A percentile compares a stretch with the other conserved stretches of the same genome.
Evolutionary conservation across 2,329 filamentous ascomycete species (phyloP).

Genomic region (Paraphaeosphaeria sporulosa): DNA sequence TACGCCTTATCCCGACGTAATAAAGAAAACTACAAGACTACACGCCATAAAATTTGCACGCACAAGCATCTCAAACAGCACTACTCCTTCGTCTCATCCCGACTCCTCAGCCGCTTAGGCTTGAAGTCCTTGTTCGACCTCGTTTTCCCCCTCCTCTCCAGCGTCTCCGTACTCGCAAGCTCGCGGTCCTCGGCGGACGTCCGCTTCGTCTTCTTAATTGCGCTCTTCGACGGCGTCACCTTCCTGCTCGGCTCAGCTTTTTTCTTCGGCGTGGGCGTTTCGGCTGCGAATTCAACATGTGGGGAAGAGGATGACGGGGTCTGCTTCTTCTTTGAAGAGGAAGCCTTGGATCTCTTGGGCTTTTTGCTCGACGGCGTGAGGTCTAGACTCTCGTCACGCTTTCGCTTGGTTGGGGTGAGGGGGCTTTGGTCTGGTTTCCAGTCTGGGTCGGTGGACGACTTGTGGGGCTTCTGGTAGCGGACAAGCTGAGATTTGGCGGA

Average conservation of each 20-base stretch:
- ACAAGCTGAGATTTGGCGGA: no score
- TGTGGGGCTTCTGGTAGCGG: no score
- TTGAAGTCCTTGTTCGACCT: neutral
- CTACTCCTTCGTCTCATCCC: neutral
- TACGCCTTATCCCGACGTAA: no score
- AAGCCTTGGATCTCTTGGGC: neutral
- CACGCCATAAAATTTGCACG: no score
- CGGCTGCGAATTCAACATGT: neutral
- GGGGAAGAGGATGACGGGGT: neutral
- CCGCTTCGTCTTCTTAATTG: neutral
- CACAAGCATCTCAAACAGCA: neutral
- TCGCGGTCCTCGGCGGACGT: conserved; percentile 1
- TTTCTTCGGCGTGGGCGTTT: neutral
- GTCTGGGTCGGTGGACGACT: neutral
- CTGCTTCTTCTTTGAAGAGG: neutral
- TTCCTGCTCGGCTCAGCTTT: conserved; percentile 4
- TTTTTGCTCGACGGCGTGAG: neutral
- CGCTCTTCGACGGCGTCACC: conserved; percentile 1
- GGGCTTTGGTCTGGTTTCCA: neutral
- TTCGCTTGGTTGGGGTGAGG: neutral
- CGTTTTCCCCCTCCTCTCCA: neutral
- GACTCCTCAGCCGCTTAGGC: neutral
- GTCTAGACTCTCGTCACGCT: neutral
- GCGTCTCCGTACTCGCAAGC: neutral
- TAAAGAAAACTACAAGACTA: no score